Evolutionary conservation across 2,329 filamentous ascomycete species (phyloP), one percentile per base, ranked within the genome.

Genomic region (Daldinia sp.): DNA sequence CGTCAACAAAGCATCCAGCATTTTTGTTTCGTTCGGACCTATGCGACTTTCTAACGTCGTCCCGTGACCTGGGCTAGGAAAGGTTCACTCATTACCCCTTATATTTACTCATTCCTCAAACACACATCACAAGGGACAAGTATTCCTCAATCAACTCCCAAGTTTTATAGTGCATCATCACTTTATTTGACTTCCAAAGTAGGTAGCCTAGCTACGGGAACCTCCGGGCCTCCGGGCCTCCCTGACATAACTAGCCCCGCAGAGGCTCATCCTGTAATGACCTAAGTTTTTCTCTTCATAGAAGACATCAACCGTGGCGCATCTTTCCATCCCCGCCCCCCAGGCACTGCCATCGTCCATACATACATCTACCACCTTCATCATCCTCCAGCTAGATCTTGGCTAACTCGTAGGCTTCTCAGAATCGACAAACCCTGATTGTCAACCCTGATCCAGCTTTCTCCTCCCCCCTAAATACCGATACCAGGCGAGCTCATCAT

Each of bases 401-500:
- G 65, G 68, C 70, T 63, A 67, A 68, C 63, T 58, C 45, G 53
- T 61, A 55, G 58, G 59, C 54, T 59, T 67, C 64, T 58, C 59
- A 34, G 19, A 50, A 15, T 60, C 43, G 48, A 54, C 53, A 48
- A 34, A 51, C 41, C 39, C 35, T 13, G 32, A 23, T 21, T 23
- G 25, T 35, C 47, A 51, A 47, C 55, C 48, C 19, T 51, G 35
- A 63, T 57, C 43, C 51, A 55, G 54, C 51, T 37, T 15, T 10
- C 30, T 19, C 19, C 47, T 45, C 23, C 53, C 37, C 37, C 47
- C 23, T n/a, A 53, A 51, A 37, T 39, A 54, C 30, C 39, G 63
- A 71, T 69, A 70, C 71, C 68, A 51, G 63, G 68, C 65, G 58
- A 61, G 62, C 68, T 73, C 69, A 66, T 66, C 71, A 67, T 66